phyloP scores from a whole-genome alignment of 1,139 yeast genomes.

The Lodderomyces pseudojiufengensis region DNA sequence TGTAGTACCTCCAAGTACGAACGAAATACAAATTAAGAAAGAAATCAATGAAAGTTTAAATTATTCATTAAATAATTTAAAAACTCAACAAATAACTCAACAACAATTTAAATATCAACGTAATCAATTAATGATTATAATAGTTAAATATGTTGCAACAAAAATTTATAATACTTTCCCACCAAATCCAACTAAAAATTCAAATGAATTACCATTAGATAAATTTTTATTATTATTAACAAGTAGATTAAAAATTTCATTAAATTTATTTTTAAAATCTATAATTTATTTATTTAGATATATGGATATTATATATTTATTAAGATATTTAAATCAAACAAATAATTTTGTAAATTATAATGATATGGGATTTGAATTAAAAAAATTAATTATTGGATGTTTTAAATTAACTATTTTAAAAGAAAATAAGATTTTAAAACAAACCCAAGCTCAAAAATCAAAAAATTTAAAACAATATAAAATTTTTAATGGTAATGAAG shows the following conservation, averaged over 20 bases:
- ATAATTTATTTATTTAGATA: conserved; percentile 45
- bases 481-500: neutral
- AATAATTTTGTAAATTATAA: conserved; percentile 42
- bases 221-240: conserved; percentile 38
- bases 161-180: conserved; percentile 47
- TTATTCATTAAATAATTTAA: neutral
- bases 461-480: conserved; percentile 5
- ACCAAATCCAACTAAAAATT: conserved; percentile 28
- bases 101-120: conserved; percentile 19
- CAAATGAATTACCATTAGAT: conserved; percentile 38
- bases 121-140: conserved; percentile 40
- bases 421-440: conserved; percentile 19
- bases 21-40: neutral
- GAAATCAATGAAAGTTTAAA: neutral
- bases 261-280: conserved; percentile 40
- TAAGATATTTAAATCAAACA: conserved; percentile 46
- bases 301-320: conserved; percentile 47
- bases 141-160: conserved; percentile 44
- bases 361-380: conserved; percentile 45
- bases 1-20: neutral
- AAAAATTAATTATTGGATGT: conserved; percentile 44
- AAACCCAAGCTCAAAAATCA: no score
- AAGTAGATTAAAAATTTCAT: conserved; percentile 35
- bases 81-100: conserved; percentile 7
- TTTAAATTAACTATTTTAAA: conserved; percentile 39